phyloP scores from a whole-genome alignment of 1,139 yeast genomes.

The Blastobotrys ciferrii region DNA sequence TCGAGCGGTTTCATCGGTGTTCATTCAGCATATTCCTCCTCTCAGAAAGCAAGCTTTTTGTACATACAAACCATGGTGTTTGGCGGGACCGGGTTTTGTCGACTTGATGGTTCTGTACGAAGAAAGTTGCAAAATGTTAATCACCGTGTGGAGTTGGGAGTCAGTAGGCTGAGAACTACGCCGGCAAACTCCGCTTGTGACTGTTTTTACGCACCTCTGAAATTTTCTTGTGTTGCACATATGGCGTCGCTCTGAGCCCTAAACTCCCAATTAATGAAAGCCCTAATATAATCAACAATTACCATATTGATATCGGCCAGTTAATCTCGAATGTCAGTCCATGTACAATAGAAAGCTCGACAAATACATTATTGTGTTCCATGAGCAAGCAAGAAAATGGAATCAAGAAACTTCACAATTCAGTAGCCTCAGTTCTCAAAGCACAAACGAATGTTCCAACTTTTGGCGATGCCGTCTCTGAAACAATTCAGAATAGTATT shows the following conservation, averaged over 20 bases:
- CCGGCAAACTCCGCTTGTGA: neutral
- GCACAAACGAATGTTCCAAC: slow-evolving; percentile 14
- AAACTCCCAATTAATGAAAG: neutral
- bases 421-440: slow-evolving; percentile 3
- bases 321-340: no score
- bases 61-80: slow-evolving; percentile 7
- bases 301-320: no score
- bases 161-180: neutral
- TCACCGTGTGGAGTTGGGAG: neutral
- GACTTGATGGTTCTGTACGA: neutral
- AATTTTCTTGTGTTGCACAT: no score
- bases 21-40: neutral
- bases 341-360: no score
- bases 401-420: slow-evolving; percentile 8
- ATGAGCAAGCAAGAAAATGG: no score
- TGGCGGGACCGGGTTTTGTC: neutral
- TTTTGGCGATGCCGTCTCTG: slow-evolving; percentile 26
- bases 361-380: no score
- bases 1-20: neutral
- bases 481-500: slow-evolving; percentile 35
- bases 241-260: neutral
- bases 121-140: neutral
- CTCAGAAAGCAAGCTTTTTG: neutral
- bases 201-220: neutral
- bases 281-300: neutral